These are phyloP conservation scores for Hymenoscyphus infarciens DNA, from an alignment of 2,329 filamentous ascomycete genomes.

Conservation along the genomic window DNA sequence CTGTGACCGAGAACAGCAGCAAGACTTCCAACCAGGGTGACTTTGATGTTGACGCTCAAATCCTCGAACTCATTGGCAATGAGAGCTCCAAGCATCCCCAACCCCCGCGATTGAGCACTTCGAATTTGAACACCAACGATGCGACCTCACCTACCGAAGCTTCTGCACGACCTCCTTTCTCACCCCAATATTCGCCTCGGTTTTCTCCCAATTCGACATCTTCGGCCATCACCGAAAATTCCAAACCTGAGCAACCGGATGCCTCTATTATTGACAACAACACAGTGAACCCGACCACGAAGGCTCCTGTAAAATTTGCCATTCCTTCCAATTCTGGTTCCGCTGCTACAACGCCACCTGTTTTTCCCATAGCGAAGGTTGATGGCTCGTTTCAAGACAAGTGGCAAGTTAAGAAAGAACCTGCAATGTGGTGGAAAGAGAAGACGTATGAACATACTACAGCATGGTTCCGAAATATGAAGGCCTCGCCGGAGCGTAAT, in stretches of 20 bases:
- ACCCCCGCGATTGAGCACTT: neutral
- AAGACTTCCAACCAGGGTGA: neutral
- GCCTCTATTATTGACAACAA: neutral
- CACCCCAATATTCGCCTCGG: neutral
- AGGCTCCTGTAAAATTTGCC: neutral
- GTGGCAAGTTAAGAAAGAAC: neutral
- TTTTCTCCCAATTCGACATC: neutral
- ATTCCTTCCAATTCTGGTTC: neutral
- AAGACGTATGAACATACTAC: neutral
- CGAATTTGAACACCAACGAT: neutral
- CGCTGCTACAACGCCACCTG: neutral
- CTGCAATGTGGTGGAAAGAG: neutral
- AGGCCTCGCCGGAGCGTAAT: neutral
- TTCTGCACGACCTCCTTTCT: neutral
- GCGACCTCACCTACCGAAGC: neutral
- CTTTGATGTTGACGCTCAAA: slow-evolving; percentile 4
- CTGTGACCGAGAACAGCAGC: neutral
- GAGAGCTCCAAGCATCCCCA: neutral
- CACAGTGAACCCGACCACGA: neutral
- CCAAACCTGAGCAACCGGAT: neutral
- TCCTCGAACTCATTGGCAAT: slow-evolving; percentile 1
- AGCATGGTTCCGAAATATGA: neutral
- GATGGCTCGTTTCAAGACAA: neutral
- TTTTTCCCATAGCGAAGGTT: neutral
- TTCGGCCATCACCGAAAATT: no score